phyloP scores from a whole-genome alignment of 208 protist genomes.

The Acanthamoeba lenticulata region DNA sequence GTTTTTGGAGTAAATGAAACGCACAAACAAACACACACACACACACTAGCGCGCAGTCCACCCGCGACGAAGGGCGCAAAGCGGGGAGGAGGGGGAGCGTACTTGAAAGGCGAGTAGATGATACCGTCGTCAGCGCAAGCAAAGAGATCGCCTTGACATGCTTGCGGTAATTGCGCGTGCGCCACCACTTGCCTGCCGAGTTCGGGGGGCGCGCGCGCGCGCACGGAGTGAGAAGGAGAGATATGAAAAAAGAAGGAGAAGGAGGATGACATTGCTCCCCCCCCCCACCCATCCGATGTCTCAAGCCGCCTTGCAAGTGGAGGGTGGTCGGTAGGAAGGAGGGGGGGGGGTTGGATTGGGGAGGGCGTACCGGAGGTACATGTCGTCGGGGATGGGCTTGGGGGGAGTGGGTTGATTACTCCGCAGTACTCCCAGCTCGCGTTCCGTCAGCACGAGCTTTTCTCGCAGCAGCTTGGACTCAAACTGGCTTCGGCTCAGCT shows the following conservation, averaged over 20 bases:
- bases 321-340: too few species aligned
- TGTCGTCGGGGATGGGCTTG: neutral
- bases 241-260: too few species aligned
- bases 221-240: too few species aligned
- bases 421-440: neutral
- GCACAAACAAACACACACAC: neutral
- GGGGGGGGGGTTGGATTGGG: too few species aligned
- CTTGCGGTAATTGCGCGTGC: neutral
- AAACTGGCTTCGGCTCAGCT: constrained; percentile 24
- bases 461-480: constrained; percentile 36
- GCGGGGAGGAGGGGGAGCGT: neutral
- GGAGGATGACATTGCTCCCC: too few species aligned
- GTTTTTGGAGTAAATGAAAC: neutral
- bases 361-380: constrained; percentile 19
- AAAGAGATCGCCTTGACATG: constrained; percentile 2
- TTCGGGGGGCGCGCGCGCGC: too few species aligned
- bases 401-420: neutral
- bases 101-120: constrained; percentile 25
- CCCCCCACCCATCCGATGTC: too few species aligned
- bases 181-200: neutral
- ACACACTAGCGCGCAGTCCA: neutral
- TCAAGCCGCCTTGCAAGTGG: too few species aligned
- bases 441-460: constrained; percentile 26
- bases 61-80: neutral
- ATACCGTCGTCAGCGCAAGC: neutral